Evolutionary conservation across 345 rosid species (phyloP), one percentile per base, ranked within the genome.

Genomic region (Moricandia arvensis): DNA sequence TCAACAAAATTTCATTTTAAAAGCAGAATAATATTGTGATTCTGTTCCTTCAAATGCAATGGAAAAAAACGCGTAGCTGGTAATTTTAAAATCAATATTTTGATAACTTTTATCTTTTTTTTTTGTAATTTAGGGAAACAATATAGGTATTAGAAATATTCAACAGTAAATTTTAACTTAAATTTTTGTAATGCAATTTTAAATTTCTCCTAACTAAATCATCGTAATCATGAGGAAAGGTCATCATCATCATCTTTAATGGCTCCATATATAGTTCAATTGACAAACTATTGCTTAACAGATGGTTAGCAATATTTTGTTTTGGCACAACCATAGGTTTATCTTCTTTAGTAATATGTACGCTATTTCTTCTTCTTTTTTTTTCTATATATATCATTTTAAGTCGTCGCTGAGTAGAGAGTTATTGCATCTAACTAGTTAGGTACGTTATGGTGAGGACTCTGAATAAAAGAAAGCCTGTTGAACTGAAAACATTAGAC

Each of bases 261-360:
- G 58, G 75, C 3, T 16, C 16, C 15, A 5, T 15, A 49, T 15
- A 47, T 47, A 61, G 41, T 59, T 27, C 72, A 59, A 66, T 59
- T 75, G 68, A 15, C 8, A 62, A 12, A 37, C 38, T 27, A 18
- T 53, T 62, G 49, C 69, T 62, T 30, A 38, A 30, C 65, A 29
- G 0, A 12, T 26, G 12, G 17, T 64, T 38, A 17, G 1, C 57
- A 16, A 27, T 69, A 41, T 54, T 30, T 76, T 69, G 49, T 62
- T 53, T 61, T 69, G 65, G 69, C 75, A 63, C 64, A 62, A n/a
- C 37, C 55, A 37, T 54, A 29, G 0, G 31, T 29, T 15, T 31
- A 68, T 60, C 60, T 66, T 45, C 4, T 45, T 57, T 43, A 30
- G 26, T 30, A 30, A 11, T 10, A 73, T 57, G 27, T 31, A 66